phyloP scores from a whole-genome alignment of 2,329 filamentous ascomycete species.

The Akanthomyces dipterigenus region DNA sequence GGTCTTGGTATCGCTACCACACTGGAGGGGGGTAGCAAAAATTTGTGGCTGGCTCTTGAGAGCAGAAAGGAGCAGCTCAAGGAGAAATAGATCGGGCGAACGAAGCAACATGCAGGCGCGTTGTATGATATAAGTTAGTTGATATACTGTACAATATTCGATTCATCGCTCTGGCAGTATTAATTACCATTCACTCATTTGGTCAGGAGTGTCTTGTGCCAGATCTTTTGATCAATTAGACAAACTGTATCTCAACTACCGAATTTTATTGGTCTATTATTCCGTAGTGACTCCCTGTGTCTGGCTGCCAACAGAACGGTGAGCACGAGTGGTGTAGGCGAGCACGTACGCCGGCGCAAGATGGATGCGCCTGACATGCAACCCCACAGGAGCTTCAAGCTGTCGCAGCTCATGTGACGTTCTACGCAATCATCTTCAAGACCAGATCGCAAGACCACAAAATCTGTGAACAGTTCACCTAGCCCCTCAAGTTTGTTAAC shows the following conservation, averaged over 20 bases:
- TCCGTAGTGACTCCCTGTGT: no score
- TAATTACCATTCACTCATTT: not conserved
- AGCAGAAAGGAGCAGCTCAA: constrained; percentile 74
- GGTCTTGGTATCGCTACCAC: constrained; percentile 69
- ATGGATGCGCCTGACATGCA: not conserved
- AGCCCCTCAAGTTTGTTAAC: not conserved
- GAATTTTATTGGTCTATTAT: no score
- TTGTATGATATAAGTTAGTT: not conserved
- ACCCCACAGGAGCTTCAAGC: constrained; percentile 12
- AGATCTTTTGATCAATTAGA: not conserved
- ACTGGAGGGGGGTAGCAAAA: constrained; percentile 75
- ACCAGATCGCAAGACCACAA: not conserved
- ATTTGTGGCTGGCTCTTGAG: constrained; percentile 83
- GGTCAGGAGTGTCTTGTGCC: not conserved
- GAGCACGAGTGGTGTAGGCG: not conserved
- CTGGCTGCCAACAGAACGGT: no score
- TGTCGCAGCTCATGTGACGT: constrained; percentile 4
- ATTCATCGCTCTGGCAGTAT: not conserved
- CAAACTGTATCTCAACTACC: not conserved
- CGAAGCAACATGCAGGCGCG: not conserved
- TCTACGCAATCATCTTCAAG: not conserved
- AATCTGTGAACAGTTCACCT: not conserved
- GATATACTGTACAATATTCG: not conserved
- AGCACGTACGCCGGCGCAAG: not conserved
- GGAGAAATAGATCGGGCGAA: constrained; percentile 32